Evolutionary conservation across 345 rosid genomes (phyloP), one percentile per base, ranked within the genome.

Genomic region (Eucalyptus guilfoylei): DNA sequence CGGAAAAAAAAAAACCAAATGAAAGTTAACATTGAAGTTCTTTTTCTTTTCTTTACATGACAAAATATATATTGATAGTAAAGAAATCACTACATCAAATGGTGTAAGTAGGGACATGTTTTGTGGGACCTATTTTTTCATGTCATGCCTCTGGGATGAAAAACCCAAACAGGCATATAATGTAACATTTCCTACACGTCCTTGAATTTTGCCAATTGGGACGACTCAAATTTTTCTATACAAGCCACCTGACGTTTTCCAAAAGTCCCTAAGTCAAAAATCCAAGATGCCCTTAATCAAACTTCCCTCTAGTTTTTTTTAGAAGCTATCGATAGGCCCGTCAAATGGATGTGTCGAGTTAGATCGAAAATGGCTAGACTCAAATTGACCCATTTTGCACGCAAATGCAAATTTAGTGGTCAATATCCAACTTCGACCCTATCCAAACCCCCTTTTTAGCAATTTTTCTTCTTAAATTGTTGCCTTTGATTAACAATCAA

Each of bases 301-400:
- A 55, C 62, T 23, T 24, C 62, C 62, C 13, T 23, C 28, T 55
- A 55, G 62, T 55, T 55, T 55, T 55, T 9, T 55, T 13, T 55
- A 55, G 30, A 55, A 24, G 30, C 13, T 55, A 55, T 2, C 62
- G 3, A 23, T 55, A 55, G 30, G 12, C 14, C 30, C 5, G 3
- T 55, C 62, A 55, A 55, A 55, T 55, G 62, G 3, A 12, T 55
- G 1, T 55, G 4, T 9, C 3, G 0, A 0, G 13, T 55, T 0
- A 0, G 28, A 6, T 55, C 1, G 12, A 55, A 55, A 23, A 55
- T 55, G 62, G 1, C 28, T 23, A 55, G 6, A 55, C 28, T 1
- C 30, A 55, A 55, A 55, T 55, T 24, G 14, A 55, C 12, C 6
- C 1, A 0, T 55, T 55, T 55, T 55, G 6, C 10, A 55, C 1